phyloP scores from a whole-genome alignment of 176 grass and related monocot genomes.

The Urochloa ruziziensis region DNA sequence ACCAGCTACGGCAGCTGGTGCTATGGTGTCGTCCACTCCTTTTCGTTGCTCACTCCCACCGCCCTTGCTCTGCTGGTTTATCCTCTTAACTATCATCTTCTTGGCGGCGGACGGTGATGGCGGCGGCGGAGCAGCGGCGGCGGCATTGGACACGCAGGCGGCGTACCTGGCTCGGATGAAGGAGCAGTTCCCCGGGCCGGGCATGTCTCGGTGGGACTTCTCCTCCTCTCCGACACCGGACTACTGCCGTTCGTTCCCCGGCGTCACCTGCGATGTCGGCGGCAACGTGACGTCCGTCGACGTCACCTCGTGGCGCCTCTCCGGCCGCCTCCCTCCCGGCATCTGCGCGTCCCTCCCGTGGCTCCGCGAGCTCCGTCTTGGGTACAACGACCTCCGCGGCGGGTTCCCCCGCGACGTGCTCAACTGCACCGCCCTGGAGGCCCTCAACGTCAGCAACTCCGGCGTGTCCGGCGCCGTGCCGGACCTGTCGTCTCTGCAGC shows the following conservation, averaged over 20 bases:
- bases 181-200: conserved; percentile 50
- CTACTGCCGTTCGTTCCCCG: conserved; percentile 61
- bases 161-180: conserved; percentile 72
- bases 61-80: neutral
- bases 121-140: too few species aligned
- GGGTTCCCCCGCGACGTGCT: conserved; percentile 54
- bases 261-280: conserved; percentile 32
- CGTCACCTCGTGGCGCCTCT: conserved; percentile 69
- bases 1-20: neutral
- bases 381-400: conserved; percentile 57
- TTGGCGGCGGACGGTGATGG: neutral
- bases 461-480: conserved; percentile 59
- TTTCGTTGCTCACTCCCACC: conserved; percentile 5
- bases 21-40: conserved; percentile 35
- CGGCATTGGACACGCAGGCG: conserved; percentile 44
- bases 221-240: neutral
- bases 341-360: conserved; percentile 56
- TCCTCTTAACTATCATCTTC: neutral
- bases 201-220: conserved; percentile 78
- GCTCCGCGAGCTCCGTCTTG: conserved; percentile 56
- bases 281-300: conserved; percentile 63
- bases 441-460: conserved; percentile 72
- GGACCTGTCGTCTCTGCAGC: conserved; percentile 59
- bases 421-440: conserved; percentile 65
- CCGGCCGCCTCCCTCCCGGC: conserved; percentile 52